phyloP scores from a whole-genome alignment of 192 early-diverging fungal genomes.

The Entomortierella beljakovae region DNA sequence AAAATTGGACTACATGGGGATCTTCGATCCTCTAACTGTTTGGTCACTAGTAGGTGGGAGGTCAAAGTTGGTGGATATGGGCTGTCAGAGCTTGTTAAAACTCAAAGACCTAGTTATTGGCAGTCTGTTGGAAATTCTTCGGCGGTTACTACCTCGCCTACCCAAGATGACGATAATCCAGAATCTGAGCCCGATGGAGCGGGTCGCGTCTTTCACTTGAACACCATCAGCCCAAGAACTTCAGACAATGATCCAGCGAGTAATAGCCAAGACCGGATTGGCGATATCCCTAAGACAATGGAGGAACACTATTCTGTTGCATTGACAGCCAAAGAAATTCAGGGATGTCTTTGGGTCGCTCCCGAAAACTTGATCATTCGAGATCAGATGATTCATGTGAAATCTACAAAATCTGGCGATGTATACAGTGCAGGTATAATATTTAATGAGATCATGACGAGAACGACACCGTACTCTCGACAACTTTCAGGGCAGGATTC shows the following conservation, averaged over 20 bases:
- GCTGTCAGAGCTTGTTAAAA: slow-evolving; percentile 28
- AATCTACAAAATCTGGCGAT: slow-evolving; percentile 16
- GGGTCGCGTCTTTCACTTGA: no score
- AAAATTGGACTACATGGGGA: slow-evolving; percentile 55
- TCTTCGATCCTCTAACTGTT: slow-evolving; percentile 48
- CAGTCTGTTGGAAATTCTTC: not conserved
- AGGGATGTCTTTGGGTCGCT: slow-evolving; percentile 36
- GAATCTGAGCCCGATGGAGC: no score
- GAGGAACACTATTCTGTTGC: no score
- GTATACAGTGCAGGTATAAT: slow-evolving; percentile 54
- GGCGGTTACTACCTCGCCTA: not conserved
- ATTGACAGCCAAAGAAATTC: slow-evolving; percentile 14
- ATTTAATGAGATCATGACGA: slow-evolving; percentile 62
- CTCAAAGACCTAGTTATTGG: slow-evolving; percentile 26
- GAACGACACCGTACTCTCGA: slow-evolving; percentile 49
- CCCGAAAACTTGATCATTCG: slow-evolving; percentile 34
- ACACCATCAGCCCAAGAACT: no score
- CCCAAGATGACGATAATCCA: no score
- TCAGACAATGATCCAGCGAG: no score
- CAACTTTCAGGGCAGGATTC: slow-evolving; percentile 21
- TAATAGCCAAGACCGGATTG: no score
- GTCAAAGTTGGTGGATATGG: slow-evolving; percentile 60
- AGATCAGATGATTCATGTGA: slow-evolving; percentile 5
- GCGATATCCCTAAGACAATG: slow-evolving; percentile 13
- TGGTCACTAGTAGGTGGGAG: slow-evolving; percentile 59